Conservation (phyloP, 169 alveolate genomes). For the Babesia bovis region DNA sequence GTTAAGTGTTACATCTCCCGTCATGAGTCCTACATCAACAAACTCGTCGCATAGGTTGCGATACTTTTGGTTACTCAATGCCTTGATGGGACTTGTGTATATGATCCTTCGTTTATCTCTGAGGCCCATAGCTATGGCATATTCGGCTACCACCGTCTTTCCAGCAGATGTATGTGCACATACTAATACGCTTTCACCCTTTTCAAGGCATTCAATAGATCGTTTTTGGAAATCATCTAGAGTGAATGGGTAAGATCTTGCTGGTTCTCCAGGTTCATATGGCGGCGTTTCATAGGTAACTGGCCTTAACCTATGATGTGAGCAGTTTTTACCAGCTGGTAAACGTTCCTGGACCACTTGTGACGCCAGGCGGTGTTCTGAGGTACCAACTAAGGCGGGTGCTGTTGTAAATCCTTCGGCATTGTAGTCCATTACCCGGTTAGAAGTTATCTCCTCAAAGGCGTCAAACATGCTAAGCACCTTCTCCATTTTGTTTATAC, state of each 20-base stretch:
- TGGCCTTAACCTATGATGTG: slow-evolving; percentile 62
- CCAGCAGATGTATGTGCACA: slow-evolving; percentile 99
- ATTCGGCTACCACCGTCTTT: slow-evolving; percentile 99
- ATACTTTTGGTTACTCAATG: slow-evolving; percentile 97
- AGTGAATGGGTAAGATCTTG: slow-evolving; percentile 87
- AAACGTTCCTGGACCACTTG: slow-evolving; percentile 45
- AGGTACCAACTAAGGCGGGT: slow-evolving; percentile 6
- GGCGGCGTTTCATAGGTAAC: slow-evolving; percentile 35
- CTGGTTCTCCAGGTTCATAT: slow-evolving; percentile 71
- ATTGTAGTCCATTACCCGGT: slow-evolving; percentile 33
- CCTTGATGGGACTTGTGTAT: slow-evolving; percentile 99
- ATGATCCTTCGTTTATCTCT: slow-evolving; percentile 95
- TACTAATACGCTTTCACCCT: slow-evolving; percentile 94
- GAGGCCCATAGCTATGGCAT: slow-evolving; percentile 97
- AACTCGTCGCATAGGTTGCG: slow-evolving; percentile 96
- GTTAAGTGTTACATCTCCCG: slow-evolving; percentile 99
- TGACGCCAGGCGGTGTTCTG: slow-evolving; percentile 33
- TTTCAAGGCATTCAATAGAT: slow-evolving; percentile 93
- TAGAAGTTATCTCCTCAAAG: slow-evolving; percentile 45
- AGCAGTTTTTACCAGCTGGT: slow-evolving; percentile 50
- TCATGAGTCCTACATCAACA: slow-evolving; percentile 97
- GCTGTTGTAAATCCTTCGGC: slow-evolving; percentile 25
- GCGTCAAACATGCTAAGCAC: slow-evolving; percentile 66
- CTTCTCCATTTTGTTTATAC: slow-evolving; percentile 31
- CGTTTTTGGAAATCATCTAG: slow-evolving; percentile 95